Percentiles rank a stretch among this genome's conserved stretches.
phyloP scores from a whole-genome alignment of 306 rosid species.

The Morella rubra region DNA sequence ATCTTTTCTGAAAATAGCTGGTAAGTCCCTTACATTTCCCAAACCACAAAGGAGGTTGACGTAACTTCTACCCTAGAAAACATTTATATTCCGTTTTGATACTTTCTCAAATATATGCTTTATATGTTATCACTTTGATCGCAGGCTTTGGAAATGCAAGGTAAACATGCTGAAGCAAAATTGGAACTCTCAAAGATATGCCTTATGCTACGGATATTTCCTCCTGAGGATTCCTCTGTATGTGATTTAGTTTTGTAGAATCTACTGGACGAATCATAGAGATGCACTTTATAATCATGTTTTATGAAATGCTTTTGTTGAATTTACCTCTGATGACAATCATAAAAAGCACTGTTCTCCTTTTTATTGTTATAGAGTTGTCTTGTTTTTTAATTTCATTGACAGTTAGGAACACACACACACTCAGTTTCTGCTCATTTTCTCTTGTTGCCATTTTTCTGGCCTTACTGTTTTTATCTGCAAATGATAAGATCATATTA shows the following conservation, averaged over 20 bases:
- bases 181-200: slow-evolving; percentile 80
- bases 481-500: not conserved
- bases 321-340: not conserved
- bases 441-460: too few species aligned
- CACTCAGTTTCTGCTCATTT: not conserved
- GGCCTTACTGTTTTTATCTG: not conserved
- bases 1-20: not conserved
- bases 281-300: slow-evolving; percentile 6
- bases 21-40: not conserved
- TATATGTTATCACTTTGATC: slow-evolving; percentile 10
- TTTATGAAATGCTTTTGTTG: not conserved
- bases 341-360: not conserved
- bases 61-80: not conserved
- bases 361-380: not conserved
- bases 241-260: slow-evolving; percentile 32
- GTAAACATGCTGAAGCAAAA: slow-evolving; percentile 61
- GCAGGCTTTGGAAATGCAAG: slow-evolving; percentile 92
- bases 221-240: slow-evolving; percentile 91
- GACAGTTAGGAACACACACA: not conserved
- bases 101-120: not conserved
- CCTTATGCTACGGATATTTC: slow-evolving; percentile 63
- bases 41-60: not conserved
- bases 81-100: not conserved
- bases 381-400: not conserved
- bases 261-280: not conserved